Conservation (phyloP, 1,284 basidiomycete species). For the Ceratobasidium sp. region DNA sequence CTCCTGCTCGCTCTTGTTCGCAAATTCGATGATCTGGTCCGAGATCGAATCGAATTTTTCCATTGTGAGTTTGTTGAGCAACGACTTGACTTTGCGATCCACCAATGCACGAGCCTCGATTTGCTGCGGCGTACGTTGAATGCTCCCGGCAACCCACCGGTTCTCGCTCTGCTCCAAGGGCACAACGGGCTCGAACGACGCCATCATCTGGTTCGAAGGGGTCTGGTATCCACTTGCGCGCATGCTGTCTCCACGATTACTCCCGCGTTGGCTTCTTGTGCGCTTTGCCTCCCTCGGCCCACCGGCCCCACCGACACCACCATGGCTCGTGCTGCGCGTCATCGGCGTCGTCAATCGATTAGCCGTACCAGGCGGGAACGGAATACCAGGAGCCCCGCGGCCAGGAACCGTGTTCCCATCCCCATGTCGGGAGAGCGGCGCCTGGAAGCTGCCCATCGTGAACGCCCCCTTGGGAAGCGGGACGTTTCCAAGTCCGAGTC, state of each 20-base stretch:
- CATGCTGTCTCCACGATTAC: conserved; percentile 55
- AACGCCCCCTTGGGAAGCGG: conserved; percentile 50
- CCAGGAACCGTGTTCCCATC: conserved; percentile 59
- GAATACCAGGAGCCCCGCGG: conserved; percentile 58
- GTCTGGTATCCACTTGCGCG: conserved; percentile 37
- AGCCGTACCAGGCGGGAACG: conserved; percentile 55
- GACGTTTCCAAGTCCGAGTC: conserved; percentile 62
- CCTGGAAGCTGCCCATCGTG: conserved; percentile 80
- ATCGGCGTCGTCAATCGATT: conserved; percentile 66
- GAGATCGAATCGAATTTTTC: conserved; percentile 97
- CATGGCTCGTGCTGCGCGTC: conserved; percentile 80
- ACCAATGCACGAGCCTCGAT: conserved; percentile 73
- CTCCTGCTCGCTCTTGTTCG: conserved; percentile 93
- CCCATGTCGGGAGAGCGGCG: conserved; percentile 56
- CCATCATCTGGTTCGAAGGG: conserved; percentile 15
- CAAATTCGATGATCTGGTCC: conserved; percentile 91
- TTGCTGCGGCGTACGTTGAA: conserved; percentile 50
- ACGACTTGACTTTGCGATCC: conserved; percentile 91
- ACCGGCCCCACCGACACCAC: conserved; percentile 63
- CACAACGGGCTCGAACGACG: conserved; percentile 68
- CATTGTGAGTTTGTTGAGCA: conserved; percentile 97
- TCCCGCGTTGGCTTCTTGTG: conserved; percentile 77
- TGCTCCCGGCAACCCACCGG: conserved; percentile 73
- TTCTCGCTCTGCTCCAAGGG: conserved; percentile 84
- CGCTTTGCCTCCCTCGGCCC: conserved; percentile 60